Percentiles rank a stretch among this genome's conserved stretches.
Evolutionary conservation across 2,329 filamentous ascomycete species (phyloP).

Genomic region (Diaporthe destruens): DNA sequence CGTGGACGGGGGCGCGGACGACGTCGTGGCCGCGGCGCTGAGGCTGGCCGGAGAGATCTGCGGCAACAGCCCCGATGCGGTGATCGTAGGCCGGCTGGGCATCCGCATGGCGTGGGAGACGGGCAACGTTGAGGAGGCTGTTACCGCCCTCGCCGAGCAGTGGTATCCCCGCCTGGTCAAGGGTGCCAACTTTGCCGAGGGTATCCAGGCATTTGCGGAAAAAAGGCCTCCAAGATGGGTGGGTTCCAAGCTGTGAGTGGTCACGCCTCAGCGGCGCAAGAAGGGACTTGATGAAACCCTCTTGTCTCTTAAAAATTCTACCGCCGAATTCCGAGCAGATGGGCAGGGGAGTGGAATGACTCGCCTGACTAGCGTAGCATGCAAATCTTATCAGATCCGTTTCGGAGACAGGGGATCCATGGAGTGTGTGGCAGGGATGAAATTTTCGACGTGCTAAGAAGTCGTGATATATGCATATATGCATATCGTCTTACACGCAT

Average conservation of each 20-base stretch:
- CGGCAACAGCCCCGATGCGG: conserved; percentile 78
- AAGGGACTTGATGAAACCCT: neutral
- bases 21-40: conserved; percentile 68
- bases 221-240: conserved; percentile 46
- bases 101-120: conserved; percentile 79
- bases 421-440: neutral
- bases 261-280: too few species aligned
- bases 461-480: neutral
- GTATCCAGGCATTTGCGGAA: conserved; percentile 47
- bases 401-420: neutral
- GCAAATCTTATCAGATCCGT: conserved; percentile 39
- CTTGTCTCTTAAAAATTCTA: neutral
- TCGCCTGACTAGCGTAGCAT: neutral
- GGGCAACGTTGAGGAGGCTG: conserved; percentile 46
- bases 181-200: conserved; percentile 48
- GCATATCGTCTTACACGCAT: neutral
- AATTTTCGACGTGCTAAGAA: neutral
- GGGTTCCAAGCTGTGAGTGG: conserved; percentile 45
- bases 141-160: conserved; percentile 43
- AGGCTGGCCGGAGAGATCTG: conserved; percentile 63
- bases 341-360: too few species aligned
- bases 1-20: conserved; percentile 53
- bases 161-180: conserved; percentile 46
- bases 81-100: conserved; percentile 78
- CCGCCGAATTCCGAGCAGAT: conserved; percentile 5